These are phyloP conservation scores for Leucocoprinus leucothites DNA, from an alignment of 768 basidiomycete species.

Conservation along the genomic window DNA sequence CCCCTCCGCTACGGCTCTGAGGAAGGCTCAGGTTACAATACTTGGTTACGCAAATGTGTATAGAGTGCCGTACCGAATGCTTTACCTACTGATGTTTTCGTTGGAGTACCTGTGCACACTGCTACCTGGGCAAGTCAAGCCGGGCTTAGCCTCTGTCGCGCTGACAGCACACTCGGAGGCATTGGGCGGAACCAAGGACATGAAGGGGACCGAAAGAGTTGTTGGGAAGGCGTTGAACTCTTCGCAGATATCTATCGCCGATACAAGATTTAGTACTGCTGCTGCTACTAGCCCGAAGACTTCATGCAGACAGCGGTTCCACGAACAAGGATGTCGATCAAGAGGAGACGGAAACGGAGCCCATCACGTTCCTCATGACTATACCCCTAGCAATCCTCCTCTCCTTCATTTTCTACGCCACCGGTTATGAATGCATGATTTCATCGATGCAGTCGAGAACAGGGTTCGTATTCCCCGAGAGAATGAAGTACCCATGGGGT, in stretches of 20 bases:
- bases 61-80: slow-evolving; percentile 83
- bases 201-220: slow-evolving; percentile 45
- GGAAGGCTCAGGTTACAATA: slow-evolving; percentile 39
- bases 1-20: slow-evolving; percentile 24
- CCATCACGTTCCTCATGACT: not conserved
- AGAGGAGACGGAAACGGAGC: slow-evolving; percentile 4
- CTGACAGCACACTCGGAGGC: slow-evolving; percentile 76
- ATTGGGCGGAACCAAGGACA: slow-evolving; percentile 78
- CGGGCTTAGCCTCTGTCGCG: slow-evolving; percentile 61
- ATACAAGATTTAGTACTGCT: not conserved
- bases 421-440: slow-evolving; percentile 89
- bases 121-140: slow-evolving; percentile 77
- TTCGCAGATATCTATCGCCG: slow-evolving; percentile 28
- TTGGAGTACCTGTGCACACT: slow-evolving; percentile 67
- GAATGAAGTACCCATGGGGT: slow-evolving; percentile 67
- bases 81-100: slow-evolving; percentile 66
- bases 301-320: no score
- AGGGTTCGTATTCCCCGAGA: slow-evolving; percentile 78
- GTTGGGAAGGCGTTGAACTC: slow-evolving; percentile 44
- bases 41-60: slow-evolving; percentile 89
- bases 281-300: not conserved
- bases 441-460: slow-evolving; percentile 94
- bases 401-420: slow-evolving; percentile 75
- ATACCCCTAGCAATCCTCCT: slow-evolving; percentile 70
- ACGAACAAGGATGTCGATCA: not conserved